Conservation (phyloP, 2,329 filamentous ascomycete genomes). For the Aspergillus sp. region DNA sequence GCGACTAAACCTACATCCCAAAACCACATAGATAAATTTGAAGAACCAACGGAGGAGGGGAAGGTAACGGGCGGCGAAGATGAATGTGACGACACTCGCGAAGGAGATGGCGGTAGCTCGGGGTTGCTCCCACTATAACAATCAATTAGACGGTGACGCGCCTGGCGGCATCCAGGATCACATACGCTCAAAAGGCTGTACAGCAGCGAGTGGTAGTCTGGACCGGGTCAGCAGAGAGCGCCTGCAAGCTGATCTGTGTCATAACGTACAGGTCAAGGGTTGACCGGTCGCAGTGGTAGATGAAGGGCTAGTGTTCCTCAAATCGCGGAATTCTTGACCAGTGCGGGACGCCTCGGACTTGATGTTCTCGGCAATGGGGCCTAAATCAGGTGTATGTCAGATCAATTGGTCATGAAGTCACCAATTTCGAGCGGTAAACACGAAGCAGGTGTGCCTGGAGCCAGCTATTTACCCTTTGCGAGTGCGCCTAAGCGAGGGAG, state of each 20-base stretch:
- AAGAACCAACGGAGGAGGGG: constrained; percentile 64
- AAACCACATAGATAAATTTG: constrained; percentile 60
- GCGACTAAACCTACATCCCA: constrained; percentile 54
- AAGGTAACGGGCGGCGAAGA: constrained; percentile 65
- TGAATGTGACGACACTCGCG: constrained; percentile 57
- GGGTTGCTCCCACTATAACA: constrained; percentile 63
- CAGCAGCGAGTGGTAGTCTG: constrained; percentile 67
- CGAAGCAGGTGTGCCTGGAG: too few species aligned
- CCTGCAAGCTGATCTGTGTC: background rate
- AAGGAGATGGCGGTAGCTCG: constrained; percentile 65
- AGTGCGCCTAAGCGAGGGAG: constrained; percentile 2
- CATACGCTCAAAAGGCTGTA: constrained; percentile 65
- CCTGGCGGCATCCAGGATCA: constrained; percentile 14
- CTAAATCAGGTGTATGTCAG: constrained; percentile 33
- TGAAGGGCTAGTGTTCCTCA: constrained; percentile 57
- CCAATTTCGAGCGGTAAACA: background rate
- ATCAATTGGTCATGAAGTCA: constrained; percentile 10
- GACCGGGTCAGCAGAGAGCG: constrained; percentile 18
- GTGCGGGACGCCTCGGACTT: constrained; percentile 60
- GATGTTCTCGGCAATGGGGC: constrained; percentile 59
- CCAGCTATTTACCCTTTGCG: constrained; percentile 2
- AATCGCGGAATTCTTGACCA: constrained; percentile 58
- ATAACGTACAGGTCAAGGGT: constrained; percentile 59
- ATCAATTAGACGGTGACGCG: background rate
- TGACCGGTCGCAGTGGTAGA: constrained; percentile 61